phyloP scores from a whole-genome alignment of 2,329 filamentous ascomycete genomes.

The Exserohilum turcica region DNA sequence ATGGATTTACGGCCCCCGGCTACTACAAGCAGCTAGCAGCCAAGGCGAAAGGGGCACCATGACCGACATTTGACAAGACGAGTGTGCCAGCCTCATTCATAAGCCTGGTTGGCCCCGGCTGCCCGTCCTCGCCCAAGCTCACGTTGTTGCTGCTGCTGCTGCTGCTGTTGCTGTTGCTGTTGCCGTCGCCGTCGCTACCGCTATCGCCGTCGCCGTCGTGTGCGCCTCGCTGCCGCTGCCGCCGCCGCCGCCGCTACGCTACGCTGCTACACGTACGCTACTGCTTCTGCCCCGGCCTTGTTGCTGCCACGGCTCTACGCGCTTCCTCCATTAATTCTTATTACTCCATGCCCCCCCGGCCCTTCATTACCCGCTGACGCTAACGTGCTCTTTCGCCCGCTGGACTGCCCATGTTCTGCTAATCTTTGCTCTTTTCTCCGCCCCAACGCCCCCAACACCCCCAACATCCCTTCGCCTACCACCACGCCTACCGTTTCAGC shows the following conservation, averaged over 20 bases:
- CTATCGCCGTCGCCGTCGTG: too few species aligned
- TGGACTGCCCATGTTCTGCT: constrained; percentile 20
- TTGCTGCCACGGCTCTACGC: too few species aligned
- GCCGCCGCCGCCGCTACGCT: constrained; percentile 2
- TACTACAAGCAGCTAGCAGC: constrained; percentile 26
- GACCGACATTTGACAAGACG: constrained; percentile 31
- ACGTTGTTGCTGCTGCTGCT: constrained; percentile 8
- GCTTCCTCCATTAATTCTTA: too few species aligned
- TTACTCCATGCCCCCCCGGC: too few species aligned
- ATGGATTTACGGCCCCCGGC: constrained; percentile 11
- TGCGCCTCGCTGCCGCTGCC: too few species aligned
- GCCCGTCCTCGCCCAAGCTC: constrained; percentile 4
- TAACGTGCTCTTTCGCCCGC: constrained; percentile 14
- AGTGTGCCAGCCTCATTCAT: constrained; percentile 25
- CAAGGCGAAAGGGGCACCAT: constrained; percentile 37
- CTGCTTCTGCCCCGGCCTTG: too few species aligned
- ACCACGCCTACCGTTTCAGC: constrained; percentile 24
- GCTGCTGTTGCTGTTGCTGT: constrained; percentile 25
- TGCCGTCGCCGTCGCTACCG: too few species aligned
- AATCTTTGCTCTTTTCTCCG: constrained; percentile 15
- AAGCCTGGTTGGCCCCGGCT: constrained; percentile 19
- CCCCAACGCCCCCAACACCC: too few species aligned
- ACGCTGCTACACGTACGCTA: too few species aligned
- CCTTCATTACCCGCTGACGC: constrained; percentile 13
- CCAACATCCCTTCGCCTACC: constrained; percentile 17